Evolutionary conservation across 2,329 filamentous ascomycete genomes (phyloP).

Genomic region (Aspergillus hiratsukae): DNA sequence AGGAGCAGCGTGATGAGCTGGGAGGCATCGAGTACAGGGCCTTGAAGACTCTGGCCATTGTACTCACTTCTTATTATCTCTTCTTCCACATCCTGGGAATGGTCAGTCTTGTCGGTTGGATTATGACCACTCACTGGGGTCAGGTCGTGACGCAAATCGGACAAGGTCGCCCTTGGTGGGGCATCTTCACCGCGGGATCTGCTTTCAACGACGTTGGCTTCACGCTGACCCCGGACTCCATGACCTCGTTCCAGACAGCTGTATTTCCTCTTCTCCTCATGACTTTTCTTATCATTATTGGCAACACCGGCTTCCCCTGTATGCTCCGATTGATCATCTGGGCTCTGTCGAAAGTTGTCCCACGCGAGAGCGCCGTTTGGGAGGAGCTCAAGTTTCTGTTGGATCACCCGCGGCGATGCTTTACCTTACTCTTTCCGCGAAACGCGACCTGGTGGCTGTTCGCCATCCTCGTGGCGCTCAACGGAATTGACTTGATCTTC

Average conservation of each 20-base stretch:
- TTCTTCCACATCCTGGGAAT: constrained; percentile 76
- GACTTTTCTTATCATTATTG: constrained; percentile 84
- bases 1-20: constrained; percentile 89
- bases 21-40: constrained; percentile 96
- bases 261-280: constrained; percentile 71
- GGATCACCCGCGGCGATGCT: constrained; percentile 92
- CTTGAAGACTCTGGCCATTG: constrained; percentile 74
- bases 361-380: constrained; percentile 66
- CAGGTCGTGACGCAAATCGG: constrained; percentile 58
- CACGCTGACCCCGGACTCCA: constrained; percentile 87
- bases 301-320: constrained; percentile 92
- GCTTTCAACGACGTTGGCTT: constrained; percentile 95
- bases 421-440: constrained; percentile 87
- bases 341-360: constrained; percentile 64
- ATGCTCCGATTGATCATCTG: constrained; percentile 94
- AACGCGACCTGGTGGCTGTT: constrained; percentile 96
- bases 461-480: constrained; percentile 74
- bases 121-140: constrained; percentile 61
- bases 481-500: constrained; percentile 79
- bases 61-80: constrained; percentile 76
- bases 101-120: constrained; percentile 74
- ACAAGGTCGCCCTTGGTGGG: constrained; percentile 77
- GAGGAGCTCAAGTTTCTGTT: constrained; percentile 88
- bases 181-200: constrained; percentile 79
- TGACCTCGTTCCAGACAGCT: constrained; percentile 80